Conservation (phyloP, 257 asterid genomes). For the Ocimum tenuiflorum region DNA sequence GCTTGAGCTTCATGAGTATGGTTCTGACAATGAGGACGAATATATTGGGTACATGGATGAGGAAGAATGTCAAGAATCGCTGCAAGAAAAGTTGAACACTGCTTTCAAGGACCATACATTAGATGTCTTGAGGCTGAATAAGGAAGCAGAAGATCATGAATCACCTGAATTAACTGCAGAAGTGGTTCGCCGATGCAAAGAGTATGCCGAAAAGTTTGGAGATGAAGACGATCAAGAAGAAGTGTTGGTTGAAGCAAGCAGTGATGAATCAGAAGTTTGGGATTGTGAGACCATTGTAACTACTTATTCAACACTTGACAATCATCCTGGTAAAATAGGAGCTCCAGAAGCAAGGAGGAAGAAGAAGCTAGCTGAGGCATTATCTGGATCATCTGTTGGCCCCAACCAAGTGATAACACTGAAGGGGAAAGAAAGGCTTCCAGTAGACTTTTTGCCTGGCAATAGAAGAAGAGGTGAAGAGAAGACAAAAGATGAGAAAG, state of each 20-base stretch:
- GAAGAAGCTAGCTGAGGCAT: conserved; percentile 54
- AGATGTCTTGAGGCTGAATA: conserved; percentile 25
- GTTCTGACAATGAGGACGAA: conserved; percentile 53
- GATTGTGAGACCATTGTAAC: conserved; percentile 88
- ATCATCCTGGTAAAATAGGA: conserved; percentile 86
- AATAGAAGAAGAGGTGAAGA: conserved; percentile 35
- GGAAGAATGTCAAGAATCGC: conserved; percentile 44
- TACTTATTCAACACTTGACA: conserved; percentile 83
- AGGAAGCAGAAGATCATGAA: conserved; percentile 33
- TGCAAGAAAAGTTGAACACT: conserved; percentile 51
- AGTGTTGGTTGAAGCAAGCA: conserved; percentile 56
- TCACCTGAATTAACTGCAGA: conserved; percentile 55
- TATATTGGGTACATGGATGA: conserved; percentile 35
- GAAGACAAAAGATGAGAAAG: conserved; percentile 40
- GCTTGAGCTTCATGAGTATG: conserved; percentile 86
- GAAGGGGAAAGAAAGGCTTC: conserved; percentile 75
- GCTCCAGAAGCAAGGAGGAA: conserved; percentile 67
- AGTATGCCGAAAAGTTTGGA: conserved; percentile 65
- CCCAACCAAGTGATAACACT: conserved; percentile 48
- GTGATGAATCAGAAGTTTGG: conserved; percentile 79
- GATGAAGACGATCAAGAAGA: conserved; percentile 42
- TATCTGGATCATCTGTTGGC: conserved; percentile 34
- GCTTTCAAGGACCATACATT: conserved; percentile 43
- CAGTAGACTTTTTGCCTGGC: conserved; percentile 68
- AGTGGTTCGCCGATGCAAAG: conserved; percentile 54